Base-by-base conservation (phyloP, 2,329 filamentous ascomycete species). In the Hypocreales sp. region DNA sequence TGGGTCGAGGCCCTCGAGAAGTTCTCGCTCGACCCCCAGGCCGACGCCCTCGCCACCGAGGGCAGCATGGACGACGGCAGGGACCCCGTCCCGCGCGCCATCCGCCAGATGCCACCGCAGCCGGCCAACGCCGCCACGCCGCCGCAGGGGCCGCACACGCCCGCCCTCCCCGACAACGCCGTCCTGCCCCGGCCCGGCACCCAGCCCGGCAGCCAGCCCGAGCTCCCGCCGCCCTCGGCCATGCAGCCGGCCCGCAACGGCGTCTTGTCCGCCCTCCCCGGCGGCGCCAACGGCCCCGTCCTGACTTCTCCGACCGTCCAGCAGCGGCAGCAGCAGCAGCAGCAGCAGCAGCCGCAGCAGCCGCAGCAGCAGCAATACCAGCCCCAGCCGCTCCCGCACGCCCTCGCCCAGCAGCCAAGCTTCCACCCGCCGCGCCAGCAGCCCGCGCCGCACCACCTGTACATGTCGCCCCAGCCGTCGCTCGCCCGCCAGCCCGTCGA, bases 1-100 rank as follows among this genome's bases (percentile, higher is more conserved):
- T 68, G 64, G 64, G 53, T 60, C n/a, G 58, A 60, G 6, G 55
- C 58, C 1, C 43, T 68, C 3, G 56, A 61, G 26, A 56, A 53
- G 22, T 63, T 64, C 40, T 56, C 52, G 24, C 50, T 50, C 15
- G 55, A 61, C 30, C 52, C 59, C 6, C 56, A 55, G 28, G 50
- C 51, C 10, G 41, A 48, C 17, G 44, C 51, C 3, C 44, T 53
- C 5, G 50, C 46, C 11, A 45, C 53, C 10, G 57, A 65, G 31
- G 56, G 54, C 8, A 58, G 60, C 26, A 66, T 67, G 63, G 58
- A 60, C 7, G 61, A 67, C 26, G 59, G 61, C 30, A 51, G 41
- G 29, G 50, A 55, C 14, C 42, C 45, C 9, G 36, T 48, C 2
- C 46, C 49, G 8, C 37, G 33, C 5, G 37, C 40, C 20, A 26